These are phyloP conservation scores for Cicer judaicum DNA, from an alignment of 306 rosid species.

Conservation along the genomic window DNA sequence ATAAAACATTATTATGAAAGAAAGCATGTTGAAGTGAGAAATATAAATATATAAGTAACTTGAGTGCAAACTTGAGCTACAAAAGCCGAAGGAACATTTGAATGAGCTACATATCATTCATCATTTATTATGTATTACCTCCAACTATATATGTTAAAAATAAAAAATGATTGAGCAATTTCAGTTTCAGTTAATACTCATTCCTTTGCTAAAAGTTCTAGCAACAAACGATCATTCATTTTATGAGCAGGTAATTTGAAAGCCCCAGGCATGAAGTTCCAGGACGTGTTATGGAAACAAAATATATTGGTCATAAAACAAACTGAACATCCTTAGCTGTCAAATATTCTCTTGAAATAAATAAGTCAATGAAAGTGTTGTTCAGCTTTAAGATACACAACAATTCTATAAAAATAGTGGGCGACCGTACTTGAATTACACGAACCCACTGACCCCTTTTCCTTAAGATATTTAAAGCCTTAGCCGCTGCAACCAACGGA, in stretches of 20 bases:
- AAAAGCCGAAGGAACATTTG: slow-evolving; percentile 31
- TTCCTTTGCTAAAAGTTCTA: slow-evolving; percentile 16
- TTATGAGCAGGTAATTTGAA: slow-evolving; percentile 1
- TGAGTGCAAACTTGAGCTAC: not conserved
- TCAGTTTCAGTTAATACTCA: slow-evolving; percentile 6
- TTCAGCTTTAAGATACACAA: slow-evolving; percentile 4
- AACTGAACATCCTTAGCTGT: slow-evolving; percentile 7
- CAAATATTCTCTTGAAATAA: not conserved
- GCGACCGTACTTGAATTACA: slow-evolving; percentile 73
- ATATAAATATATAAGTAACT: not conserved
- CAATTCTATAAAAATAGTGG: slow-evolving; percentile 2
- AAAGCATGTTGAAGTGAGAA: not conserved
- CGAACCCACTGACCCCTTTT: slow-evolving; percentile 75
- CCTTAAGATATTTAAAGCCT: slow-evolving; percentile 79
- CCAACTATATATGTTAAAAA: not conserved
- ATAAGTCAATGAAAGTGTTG: not conserved
- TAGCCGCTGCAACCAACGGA: slow-evolving; percentile 80
- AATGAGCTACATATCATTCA: slow-evolving; percentile 12
- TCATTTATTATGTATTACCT: slow-evolving; percentile 3
- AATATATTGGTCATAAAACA: slow-evolving; percentile 6
- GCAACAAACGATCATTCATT: slow-evolving; percentile 16
- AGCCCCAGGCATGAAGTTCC: slow-evolving; percentile 2
- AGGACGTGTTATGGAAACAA: slow-evolving; percentile 13
- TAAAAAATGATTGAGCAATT: slow-evolving; percentile 26
- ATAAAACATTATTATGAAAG: not conserved